phyloP scores from a whole-genome alignment of 1,284 basidiomycete genomes.

The Melampsora americana region DNA sequence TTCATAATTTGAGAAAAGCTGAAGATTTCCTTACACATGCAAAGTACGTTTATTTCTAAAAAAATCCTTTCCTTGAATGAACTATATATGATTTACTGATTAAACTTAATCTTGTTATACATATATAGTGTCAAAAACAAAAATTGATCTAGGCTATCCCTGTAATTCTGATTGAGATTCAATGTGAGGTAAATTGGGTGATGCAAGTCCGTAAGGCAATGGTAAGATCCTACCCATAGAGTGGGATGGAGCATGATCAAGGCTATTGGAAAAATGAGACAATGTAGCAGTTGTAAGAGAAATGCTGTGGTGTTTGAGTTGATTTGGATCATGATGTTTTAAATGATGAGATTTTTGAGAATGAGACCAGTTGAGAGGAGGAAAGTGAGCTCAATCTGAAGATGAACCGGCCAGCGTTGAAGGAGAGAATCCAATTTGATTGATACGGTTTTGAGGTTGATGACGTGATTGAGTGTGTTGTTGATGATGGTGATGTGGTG shows the following conservation, averaged over 20 bases:
- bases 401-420: slow-evolving; percentile 4
- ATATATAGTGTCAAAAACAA: too few relatives aligned
- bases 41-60: too few relatives aligned
- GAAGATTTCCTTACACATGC: too few relatives aligned
- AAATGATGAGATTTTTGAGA: slow-evolving; percentile 24
- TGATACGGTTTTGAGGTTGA: slow-evolving; percentile 3
- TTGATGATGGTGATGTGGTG: neutral
- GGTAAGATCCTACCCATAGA: slow-evolving; percentile 18
- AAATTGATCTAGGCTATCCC: too few relatives aligned
- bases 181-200: slow-evolving; percentile 21
- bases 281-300: slow-evolving; percentile 24
- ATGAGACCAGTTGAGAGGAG: slow-evolving; percentile 24
- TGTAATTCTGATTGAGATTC: slow-evolving; percentile 18
- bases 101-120: too few relatives aligned
- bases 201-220: slow-evolving; percentile 1
- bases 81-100: too few relatives aligned
- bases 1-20: too few relatives aligned
- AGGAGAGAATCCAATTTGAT: neutral
- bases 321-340: neutral
- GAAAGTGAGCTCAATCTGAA: slow-evolving; percentile 8
- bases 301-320: slow-evolving; percentile 26
- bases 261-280: neutral
- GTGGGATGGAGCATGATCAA: neutral
- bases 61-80: too few relatives aligned
- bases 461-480: neutral